phyloP scores from a whole-genome alignment of 805 yeast genomes.

The Suhomyces sp. region DNA sequence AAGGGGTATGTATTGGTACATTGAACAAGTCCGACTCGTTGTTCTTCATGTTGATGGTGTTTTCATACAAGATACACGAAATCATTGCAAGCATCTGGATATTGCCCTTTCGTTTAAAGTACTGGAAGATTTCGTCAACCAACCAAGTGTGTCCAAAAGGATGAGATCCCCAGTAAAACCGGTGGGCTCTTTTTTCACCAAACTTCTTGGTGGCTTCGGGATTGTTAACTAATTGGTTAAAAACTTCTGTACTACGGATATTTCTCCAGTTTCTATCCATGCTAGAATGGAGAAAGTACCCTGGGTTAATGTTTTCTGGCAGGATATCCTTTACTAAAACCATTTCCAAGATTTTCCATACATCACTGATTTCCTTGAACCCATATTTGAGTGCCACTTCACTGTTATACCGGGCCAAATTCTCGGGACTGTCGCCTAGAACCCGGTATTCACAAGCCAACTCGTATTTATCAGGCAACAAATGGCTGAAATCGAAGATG shows the following conservation, averaged over 20 bases:
- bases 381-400: conserved; percentile 65
- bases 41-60: conserved; percentile 18
- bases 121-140: conserved; percentile 55
- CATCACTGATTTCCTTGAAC: conserved; percentile 59
- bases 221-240: conserved; percentile 9
- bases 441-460: conserved; percentile 66
- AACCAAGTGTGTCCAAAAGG: conserved; percentile 73
- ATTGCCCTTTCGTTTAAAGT: conserved; percentile 63
- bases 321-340: conserved; percentile 43
- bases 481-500: conserved; percentile 60
- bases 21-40: conserved; percentile 20
- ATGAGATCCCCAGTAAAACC: conserved; percentile 75
- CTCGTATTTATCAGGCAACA: conserved; percentile 74
- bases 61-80: conserved; percentile 65
- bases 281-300: not conserved
- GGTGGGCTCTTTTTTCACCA: conserved; percentile 12
- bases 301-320: conserved; percentile 14
- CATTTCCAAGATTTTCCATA: conserved; percentile 66
- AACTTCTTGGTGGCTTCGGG: conserved; percentile 9
- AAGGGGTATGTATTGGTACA: conserved; percentile 49
- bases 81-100: conserved; percentile 90
- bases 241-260: conserved; percentile 3
- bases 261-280: conserved; percentile 5
- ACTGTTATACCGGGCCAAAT: conserved; percentile 67
- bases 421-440: conserved; percentile 60